Evolutionary conservation across 805 yeast species (phyloP).

Genomic region (Lipomyces yamadae): DNA sequence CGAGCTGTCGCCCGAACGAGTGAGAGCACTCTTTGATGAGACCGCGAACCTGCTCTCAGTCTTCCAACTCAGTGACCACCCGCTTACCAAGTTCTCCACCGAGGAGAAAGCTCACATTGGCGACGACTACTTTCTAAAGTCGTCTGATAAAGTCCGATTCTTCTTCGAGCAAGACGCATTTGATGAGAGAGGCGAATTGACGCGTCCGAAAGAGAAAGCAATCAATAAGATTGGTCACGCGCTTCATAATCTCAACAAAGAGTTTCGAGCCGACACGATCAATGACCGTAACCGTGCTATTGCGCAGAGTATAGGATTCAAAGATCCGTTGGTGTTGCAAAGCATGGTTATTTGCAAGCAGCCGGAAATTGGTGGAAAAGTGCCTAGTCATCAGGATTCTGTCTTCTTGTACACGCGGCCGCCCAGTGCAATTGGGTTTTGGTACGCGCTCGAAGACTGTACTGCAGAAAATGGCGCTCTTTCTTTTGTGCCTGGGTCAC

Average conservation of each 20-base stretch:
- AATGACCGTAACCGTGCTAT: constrained; percentile 56
- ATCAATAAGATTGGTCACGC: constrained; percentile 84
- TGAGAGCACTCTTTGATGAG: constrained; percentile 50
- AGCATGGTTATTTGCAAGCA: constrained; percentile 82
- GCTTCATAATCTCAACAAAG: constrained; percentile 60
- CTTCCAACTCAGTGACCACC: constrained; percentile 63
- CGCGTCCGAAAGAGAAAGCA: constrained; percentile 58
- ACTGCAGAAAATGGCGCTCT: constrained; percentile 69
- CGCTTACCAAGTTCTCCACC: constrained; percentile 72
- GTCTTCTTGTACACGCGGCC: constrained; percentile 75
- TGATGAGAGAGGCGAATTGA: constrained; percentile 56
- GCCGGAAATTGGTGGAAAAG: constrained; percentile 72
- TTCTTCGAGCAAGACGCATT: constrained; percentile 77
- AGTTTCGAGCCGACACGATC: constrained; percentile 58
- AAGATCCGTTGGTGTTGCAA: constrained; percentile 74
- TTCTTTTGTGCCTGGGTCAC: constrained; percentile 72
- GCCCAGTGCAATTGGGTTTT: constrained; percentile 72
- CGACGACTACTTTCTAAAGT: constrained; percentile 69
- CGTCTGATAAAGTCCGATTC: constrained; percentile 69
- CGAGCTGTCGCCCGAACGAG: constrained; percentile 55
- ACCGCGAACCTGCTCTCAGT: constrained; percentile 54
- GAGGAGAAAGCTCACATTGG: constrained; percentile 63
- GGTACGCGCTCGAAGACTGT: constrained; percentile 83
- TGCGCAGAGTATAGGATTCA: constrained; percentile 57
- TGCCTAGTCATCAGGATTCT: constrained; percentile 79